Evolutionary conservation across 331 rosid species (phyloP), one percentile per base, ranked within the genome.

Genomic region (Rhamnella rubrinervis): DNA sequence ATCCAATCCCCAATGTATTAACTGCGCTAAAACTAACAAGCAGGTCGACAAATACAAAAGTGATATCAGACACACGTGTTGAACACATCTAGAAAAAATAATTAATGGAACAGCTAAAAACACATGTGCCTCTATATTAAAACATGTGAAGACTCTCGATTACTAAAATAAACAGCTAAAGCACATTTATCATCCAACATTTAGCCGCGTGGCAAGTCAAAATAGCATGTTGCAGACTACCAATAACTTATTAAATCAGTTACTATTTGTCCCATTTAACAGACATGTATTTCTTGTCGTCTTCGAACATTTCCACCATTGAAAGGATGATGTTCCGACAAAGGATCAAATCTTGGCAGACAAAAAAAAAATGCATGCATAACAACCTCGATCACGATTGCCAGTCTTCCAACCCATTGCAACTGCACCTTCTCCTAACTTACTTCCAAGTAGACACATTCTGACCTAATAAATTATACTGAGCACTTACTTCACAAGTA

Each of bases 401-500:
- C 18, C 78, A 62, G 23, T 50, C 8, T 49, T 26, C 73, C 46
- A 15, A 55, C 6, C 9, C 61, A 23, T 67, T 19, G 83, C 63
- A 75, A 67, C 81, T 44, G 51, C 70, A 56, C 50, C 74, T 75
- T 44, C 66, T 66, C 52, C 41, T 31, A 60, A 59, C 81, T 61
- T 80, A 67, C 81, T 61, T 78, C 61, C 21, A 55, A 50, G 8
- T 62, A 51, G 31, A 76, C 58, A 67, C 35, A 47, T 39, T 57
- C 15, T 8, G 23, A 53, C 52, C 67, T 60, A 59, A 37, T 52
- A 37, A 8, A 44, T 35, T 71, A 67, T 12, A 40, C 28, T 28
- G 10, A 61, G 19, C 44, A 47, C 55, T 8, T 55, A 38, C 16
- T 17, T 13, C 19, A 18, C 20, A 61, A 25, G 68, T 65, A 66